These are phyloP conservation scores for Mucor piriformis DNA, from an alignment of 371 early-diverging fungal genomes.

Conservation along the genomic window DNA sequence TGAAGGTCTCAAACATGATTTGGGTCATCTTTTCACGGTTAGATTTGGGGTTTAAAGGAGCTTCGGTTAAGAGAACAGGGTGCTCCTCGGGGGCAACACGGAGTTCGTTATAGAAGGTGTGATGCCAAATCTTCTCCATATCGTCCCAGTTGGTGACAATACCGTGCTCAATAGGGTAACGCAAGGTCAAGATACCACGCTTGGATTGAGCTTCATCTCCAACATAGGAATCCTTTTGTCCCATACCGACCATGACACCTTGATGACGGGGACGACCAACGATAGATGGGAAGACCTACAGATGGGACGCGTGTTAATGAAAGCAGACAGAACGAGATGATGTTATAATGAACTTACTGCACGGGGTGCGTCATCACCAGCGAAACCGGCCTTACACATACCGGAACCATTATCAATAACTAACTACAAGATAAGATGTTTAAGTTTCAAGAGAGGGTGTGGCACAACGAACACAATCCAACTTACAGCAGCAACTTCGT, in stretches of 20 bases:
- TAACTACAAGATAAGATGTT: slow-evolving; percentile 49
- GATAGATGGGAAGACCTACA: slow-evolving; percentile 96
- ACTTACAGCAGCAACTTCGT: slow-evolving; percentile 89
- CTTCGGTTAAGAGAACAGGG: slow-evolving; percentile 99
- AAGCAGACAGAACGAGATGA: neutral
- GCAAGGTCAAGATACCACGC: slow-evolving; percentile 99
- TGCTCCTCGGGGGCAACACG: slow-evolving; percentile 94
- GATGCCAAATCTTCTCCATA: slow-evolving; percentile 99
- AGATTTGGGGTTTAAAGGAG: slow-evolving; percentile 99
- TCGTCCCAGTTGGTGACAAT: slow-evolving; percentile 99
- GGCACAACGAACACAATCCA: slow-evolving; percentile 67
- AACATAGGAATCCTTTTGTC: slow-evolving; percentile 99
- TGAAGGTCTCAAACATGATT: slow-evolving; percentile 99
- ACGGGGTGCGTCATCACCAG: slow-evolving; percentile 99
- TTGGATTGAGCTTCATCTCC: slow-evolving; percentile 99
- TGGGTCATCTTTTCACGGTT: slow-evolving; percentile 99
- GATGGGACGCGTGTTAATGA: neutral
- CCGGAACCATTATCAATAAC: slow-evolving; percentile 99
- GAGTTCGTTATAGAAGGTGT: slow-evolving; percentile 93
- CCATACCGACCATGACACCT: slow-evolving; percentile 99
- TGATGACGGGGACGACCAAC: slow-evolving; percentile 99
- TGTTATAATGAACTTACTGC: slow-evolving; percentile 78
- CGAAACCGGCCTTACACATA: slow-evolving; percentile 99
- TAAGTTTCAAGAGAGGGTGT: no score
- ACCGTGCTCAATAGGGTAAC: slow-evolving; percentile 99